phyloP scores from a whole-genome alignment of 345 rosid species.

The Turritis glabra region DNA sequence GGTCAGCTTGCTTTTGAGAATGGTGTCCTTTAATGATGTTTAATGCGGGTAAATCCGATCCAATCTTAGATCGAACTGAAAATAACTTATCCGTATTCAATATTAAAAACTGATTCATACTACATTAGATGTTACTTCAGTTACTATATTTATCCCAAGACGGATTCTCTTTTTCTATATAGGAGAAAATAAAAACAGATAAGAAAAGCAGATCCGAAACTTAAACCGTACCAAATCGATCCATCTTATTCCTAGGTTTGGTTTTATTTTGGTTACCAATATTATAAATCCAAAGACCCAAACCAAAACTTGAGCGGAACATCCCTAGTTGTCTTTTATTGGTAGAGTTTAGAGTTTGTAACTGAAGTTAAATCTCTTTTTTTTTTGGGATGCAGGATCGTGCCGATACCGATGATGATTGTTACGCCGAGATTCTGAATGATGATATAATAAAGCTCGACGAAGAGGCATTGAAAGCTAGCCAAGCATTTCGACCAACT shows the following conservation, averaged over 20 bases:
- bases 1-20: slow-evolving; percentile 40
- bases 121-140: too few relatives aligned
- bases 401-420: slow-evolving; percentile 45
- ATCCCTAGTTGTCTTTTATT: neutral
- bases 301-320: neutral
- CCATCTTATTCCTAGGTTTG: neutral
- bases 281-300: neutral
- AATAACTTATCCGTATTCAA: too few relatives aligned
- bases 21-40: neutral
- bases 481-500: slow-evolving; percentile 23
- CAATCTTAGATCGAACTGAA: too few relatives aligned
- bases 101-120: too few relatives aligned
- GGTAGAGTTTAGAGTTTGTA: neutral
- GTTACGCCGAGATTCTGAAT: slow-evolving; percentile 70
- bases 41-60: neutral
- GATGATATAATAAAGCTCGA: slow-evolving; percentile 82
- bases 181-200: too few relatives aligned
- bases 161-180: too few relatives aligned
- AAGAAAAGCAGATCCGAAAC: too few relatives aligned
- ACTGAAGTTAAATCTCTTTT: neutral
- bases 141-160: too few relatives aligned
- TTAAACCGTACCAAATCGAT: too few relatives aligned
- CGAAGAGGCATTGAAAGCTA: slow-evolving; percentile 39
- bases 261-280: neutral
- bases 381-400: slow-evolving; percentile 23